Conservation (phyloP, 2,329 filamentous ascomycete species). For the Fusarium pseudograminearum region DNA sequence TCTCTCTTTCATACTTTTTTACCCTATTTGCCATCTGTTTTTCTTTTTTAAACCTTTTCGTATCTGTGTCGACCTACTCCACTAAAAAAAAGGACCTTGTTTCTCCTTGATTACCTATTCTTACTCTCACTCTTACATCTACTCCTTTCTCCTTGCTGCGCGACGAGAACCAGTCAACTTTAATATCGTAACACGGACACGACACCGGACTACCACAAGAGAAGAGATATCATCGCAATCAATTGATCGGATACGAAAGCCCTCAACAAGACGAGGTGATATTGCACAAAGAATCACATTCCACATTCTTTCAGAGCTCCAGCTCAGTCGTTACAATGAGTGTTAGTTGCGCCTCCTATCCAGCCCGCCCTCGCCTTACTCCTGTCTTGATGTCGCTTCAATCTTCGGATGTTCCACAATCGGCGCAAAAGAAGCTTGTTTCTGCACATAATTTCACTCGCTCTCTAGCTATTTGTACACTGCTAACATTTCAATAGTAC, state of each 20-base stretch:
- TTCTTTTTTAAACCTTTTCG: constrained; percentile 18
- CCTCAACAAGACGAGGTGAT: not conserved
- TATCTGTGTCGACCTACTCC: not conserved
- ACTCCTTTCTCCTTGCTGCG: constrained; percentile 45
- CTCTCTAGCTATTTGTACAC: not conserved
- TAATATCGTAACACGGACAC: constrained; percentile 21
- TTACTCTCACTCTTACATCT: constrained; percentile 7
- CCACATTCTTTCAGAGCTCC: constrained; percentile 16
- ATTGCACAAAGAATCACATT: constrained; percentile 2
- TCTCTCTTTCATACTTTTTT: constrained; percentile 1
- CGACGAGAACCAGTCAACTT: constrained; percentile 43
- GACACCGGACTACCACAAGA: constrained; percentile 21
- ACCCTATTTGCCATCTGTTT: constrained; percentile 15
- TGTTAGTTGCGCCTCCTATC: constrained; percentile 47
- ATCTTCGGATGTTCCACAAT: not conserved
- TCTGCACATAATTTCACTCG: not conserved
- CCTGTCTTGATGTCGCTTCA: constrained; percentile 25
- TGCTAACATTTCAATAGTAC: constrained; percentile 56
- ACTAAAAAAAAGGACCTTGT: constrained; percentile 6
- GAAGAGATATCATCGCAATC: constrained; percentile 13
- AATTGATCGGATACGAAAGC: constrained; percentile 10
- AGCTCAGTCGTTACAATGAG: constrained; percentile 48
- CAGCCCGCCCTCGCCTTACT: constrained; percentile 8
- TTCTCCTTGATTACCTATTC: constrained; percentile 17
- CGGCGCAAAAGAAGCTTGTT: constrained; percentile 9